Evolutionary conservation across 768 basidiomycete species (phyloP), one percentile per base, ranked within the genome.

Genomic region (Filobasidium wieringae): DNA sequence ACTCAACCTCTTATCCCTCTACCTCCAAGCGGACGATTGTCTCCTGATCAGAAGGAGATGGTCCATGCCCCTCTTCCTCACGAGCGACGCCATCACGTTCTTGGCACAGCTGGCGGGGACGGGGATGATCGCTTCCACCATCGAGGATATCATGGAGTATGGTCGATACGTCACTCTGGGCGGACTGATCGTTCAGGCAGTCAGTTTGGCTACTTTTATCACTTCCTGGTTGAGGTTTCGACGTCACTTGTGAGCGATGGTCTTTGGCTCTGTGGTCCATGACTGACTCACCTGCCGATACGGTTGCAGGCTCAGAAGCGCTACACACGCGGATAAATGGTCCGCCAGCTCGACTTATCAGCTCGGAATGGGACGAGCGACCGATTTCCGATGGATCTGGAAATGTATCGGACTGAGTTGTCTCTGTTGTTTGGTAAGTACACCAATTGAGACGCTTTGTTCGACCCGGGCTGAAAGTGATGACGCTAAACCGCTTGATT

Each of bases 51-150:
- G 75, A 0, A 75, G 80, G 5, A 74, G 72, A 19, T 74, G 74
- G 19, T 79, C 86, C 60, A 82, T 82, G 7, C 59, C 77, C 30
- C 67, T 81, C 11, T 87, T 85, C 68, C 76, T 87, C 45, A 74
- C 77, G 1, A 81, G 80, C 9, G 85, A 87, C 66, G 72, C 85
- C 41, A 75, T 77, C 1, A 84, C 84, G 1, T 85, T 87, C 74
- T 65, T 83, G 4, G 79, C 84, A 41, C 85, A 87, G 70, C 82
- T 64, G 0, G 61, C 60, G 6, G 72, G 72, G 7, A 64, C 68
- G 31, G 71, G 64, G 5, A 43, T 71, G 59, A 63, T 65, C 0
- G 68, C 55, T 17, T 24, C 43, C 2, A 47, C 64, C 7, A 62
- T 58, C 2, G 17, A 36, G 14, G 54, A 29, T 47, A 51, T 62